These are phyloP conservation scores for Paramyrothecium roridum DNA, from an alignment of 2,329 filamentous ascomycete genomes.

Conservation along the genomic window DNA sequence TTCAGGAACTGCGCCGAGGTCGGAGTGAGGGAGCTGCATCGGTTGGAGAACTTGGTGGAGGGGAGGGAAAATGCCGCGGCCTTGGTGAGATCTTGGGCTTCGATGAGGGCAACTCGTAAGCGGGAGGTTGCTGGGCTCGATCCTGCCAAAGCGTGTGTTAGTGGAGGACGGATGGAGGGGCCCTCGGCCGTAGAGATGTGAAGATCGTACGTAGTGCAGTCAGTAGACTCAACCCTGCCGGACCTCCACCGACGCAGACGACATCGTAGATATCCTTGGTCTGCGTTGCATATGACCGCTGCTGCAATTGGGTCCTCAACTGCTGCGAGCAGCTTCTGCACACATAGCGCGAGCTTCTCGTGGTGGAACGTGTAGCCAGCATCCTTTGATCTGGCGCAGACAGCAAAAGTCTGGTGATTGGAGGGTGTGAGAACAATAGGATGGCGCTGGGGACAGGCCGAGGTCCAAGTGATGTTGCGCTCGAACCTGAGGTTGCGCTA, in stretches of 20 bases:
- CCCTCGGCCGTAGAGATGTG: neutral
- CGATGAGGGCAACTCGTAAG: constrained; percentile 83
- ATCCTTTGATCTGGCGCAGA: constrained; percentile 11
- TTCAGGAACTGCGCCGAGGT: constrained; percentile 80
- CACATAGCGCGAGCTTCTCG: constrained; percentile 30
- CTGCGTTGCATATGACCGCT: constrained; percentile 38
- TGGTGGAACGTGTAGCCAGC: constrained; percentile 20
- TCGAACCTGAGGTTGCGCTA: neutral
- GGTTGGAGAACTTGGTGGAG: constrained; percentile 76
- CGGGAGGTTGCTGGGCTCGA: constrained; percentile 71
- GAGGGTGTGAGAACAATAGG: too few relatives aligned
- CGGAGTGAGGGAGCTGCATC: constrained; percentile 92
- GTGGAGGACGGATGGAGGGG: neutral
- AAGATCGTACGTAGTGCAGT: constrained; percentile 65
- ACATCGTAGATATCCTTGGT: constrained; percentile 83
- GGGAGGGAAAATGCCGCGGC: constrained; percentile 64
- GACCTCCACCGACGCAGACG: constrained; percentile 85
- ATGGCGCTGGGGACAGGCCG: too few relatives aligned
- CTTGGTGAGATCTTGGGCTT: constrained; percentile 79
- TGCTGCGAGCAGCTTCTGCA: constrained; percentile 45
- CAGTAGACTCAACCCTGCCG: constrained; percentile 80
- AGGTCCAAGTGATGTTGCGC: neutral
- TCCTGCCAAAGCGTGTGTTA: constrained; percentile 43
- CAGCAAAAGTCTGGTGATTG: neutral
- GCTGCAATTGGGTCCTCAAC: constrained; percentile 25